Evolutionary conservation across 2,329 filamentous ascomycete genomes (phyloP).

Genomic region (Xylariaceae sp.): DNA sequence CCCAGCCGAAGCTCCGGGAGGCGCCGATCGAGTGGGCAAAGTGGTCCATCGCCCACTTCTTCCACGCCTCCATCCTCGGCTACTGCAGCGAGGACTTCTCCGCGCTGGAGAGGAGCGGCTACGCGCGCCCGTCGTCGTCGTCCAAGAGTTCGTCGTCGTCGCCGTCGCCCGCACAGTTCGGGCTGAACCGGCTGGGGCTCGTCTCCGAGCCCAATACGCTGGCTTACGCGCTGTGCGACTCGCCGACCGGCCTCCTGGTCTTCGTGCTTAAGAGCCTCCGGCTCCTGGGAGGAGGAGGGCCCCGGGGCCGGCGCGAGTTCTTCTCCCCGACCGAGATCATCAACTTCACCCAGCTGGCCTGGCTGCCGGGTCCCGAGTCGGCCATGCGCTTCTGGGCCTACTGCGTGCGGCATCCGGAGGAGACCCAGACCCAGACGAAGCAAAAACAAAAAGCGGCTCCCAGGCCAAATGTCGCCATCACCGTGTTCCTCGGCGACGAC

Average conservation of each 20-base stretch:
- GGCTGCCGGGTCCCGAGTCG: constrained; percentile 59
- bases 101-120: constrained; percentile 26
- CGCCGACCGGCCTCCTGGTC: constrained; percentile 49
- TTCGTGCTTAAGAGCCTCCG: constrained; percentile 43
- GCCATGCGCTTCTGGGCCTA: constrained; percentile 49
- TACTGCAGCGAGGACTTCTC: constrained; percentile 46
- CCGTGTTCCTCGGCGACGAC: constrained; percentile 37
- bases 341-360: constrained; percentile 53
- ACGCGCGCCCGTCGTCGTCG: constrained; percentile 10
- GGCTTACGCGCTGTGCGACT: constrained; percentile 55
- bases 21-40: constrained; percentile 44
- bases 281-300: constrained; percentile 29
- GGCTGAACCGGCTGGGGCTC: constrained; percentile 23
- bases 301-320: constrained; percentile 27
- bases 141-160: constrained; percentile 9
- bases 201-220: constrained; percentile 47
- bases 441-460: constrained; percentile 15
- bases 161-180: constrained; percentile 14
- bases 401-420: constrained; percentile 30
- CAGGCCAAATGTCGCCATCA: constrained; percentile 37
- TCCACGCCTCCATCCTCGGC: constrained; percentile 44
- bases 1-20: constrained; percentile 36
- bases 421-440: constrained; percentile 3
- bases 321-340: constrained; percentile 48
- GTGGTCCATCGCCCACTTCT: constrained; percentile 45